Evolutionary conservation across 768 basidiomycete genomes (phyloP).

Genomic region (Termitomyces sp.): DNA sequence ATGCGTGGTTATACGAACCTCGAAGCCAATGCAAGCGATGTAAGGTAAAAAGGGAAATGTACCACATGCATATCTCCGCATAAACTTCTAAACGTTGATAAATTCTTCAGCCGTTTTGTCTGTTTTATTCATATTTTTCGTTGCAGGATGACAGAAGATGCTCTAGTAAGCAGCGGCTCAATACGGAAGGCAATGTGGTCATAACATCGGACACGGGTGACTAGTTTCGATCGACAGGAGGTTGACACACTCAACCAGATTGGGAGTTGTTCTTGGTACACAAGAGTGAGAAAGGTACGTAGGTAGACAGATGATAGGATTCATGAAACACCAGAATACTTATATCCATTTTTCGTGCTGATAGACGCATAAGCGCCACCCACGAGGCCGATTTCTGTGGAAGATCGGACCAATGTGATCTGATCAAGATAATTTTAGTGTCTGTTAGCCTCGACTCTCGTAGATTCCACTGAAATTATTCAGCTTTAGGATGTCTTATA

Average conservation of each 20-base stretch:
- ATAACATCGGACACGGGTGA: not conserved
- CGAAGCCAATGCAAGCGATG: not conserved
- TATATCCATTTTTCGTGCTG: too few relatives aligned
- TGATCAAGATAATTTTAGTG: not conserved
- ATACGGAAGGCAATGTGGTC: not conserved
- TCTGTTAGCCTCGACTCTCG: not conserved
- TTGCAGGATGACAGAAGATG: not conserved
- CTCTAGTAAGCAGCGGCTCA: not conserved
- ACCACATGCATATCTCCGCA: not conserved
- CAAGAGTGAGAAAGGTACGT: too few relatives aligned
- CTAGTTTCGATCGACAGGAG: not conserved
- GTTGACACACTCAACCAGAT: not conserved
- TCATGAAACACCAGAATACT: too few relatives aligned
- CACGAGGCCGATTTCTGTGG: not conserved
- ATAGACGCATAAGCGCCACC: too few relatives aligned
- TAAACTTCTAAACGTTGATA: not conserved
- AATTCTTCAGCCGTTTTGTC: not conserved
- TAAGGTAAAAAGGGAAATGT: not conserved
- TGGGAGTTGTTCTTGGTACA: too few relatives aligned
- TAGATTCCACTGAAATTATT: not conserved
- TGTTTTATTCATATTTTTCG: not conserved
- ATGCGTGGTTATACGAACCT: not conserved
- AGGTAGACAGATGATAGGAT: too few relatives aligned
- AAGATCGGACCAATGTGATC: conserved; percentile 5
- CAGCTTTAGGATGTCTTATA: not conserved